These are phyloP conservation scores for Pythium volutum DNA, from an alignment of 352 stramenopile genomes.

Conservation along the genomic window DNA sequence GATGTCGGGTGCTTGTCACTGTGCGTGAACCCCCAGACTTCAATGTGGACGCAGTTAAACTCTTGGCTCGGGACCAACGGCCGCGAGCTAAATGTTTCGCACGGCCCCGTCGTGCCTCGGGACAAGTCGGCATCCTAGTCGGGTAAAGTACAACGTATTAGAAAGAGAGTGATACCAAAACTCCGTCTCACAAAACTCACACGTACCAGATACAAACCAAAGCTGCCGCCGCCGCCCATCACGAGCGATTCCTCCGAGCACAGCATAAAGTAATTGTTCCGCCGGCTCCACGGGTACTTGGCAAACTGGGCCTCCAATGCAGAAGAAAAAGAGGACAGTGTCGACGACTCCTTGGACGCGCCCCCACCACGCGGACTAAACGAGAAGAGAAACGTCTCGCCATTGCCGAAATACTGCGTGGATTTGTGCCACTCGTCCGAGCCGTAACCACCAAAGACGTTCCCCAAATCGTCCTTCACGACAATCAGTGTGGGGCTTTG, in stretches of 20 bases:
- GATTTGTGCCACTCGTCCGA: slow-evolving; percentile 76
- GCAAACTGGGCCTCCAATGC: slow-evolving; percentile 37
- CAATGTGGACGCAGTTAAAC: slow-evolving; percentile 78
- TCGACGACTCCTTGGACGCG: not conserved
- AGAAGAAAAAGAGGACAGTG: not conserved
- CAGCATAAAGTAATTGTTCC: slow-evolving; percentile 91
- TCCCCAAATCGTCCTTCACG: slow-evolving; percentile 69
- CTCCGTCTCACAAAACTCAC: not conserved
- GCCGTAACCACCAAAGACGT: slow-evolving; percentile 83
- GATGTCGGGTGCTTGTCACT: slow-evolving; percentile 41
- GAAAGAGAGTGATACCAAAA: not conserved
- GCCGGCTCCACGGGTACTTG: slow-evolving; percentile 85
- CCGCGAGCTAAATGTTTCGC: slow-evolving; percentile 85
- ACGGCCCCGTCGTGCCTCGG: slow-evolving; percentile 76
- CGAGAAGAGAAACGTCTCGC: slow-evolving; percentile 88
- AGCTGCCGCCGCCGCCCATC: slow-evolving; percentile 88
- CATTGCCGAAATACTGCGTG: slow-evolving; percentile 87
- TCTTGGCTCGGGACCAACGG: slow-evolving; percentile 75
- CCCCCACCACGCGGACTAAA: slow-evolving; percentile 40
- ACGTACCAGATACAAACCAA: slow-evolving; percentile 86
- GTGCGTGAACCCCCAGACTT: slow-evolving; percentile 84
- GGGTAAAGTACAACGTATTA: not conserved
- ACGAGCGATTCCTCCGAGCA: slow-evolving; percentile 89
- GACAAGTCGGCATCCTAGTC: slow-evolving; percentile 87
- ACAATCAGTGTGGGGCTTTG: slow-evolving; percentile 77